These are phyloP conservation scores for Alternaria conjuncta DNA, from an alignment of 2,329 filamentous ascomycete genomes.

Conservation along the genomic window DNA sequence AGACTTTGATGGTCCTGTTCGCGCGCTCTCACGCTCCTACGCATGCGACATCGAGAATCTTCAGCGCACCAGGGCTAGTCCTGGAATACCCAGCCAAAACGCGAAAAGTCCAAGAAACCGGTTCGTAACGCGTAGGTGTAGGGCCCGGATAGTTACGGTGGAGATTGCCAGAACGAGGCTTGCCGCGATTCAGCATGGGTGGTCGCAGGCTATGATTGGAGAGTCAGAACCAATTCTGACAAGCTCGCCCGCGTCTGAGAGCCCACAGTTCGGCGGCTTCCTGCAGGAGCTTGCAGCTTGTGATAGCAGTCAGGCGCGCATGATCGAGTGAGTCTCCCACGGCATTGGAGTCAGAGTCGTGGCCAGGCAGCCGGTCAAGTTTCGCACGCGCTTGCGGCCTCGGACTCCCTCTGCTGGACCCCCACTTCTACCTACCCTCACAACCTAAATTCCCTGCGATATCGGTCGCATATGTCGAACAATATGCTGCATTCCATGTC, in stretches of 20 bases:
- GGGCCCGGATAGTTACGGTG: slow-evolving; percentile 1
- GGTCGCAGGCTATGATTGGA: slow-evolving; percentile 12
- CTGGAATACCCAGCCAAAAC: background rate
- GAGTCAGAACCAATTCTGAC: slow-evolving; percentile 1
- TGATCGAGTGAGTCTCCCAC: background rate
- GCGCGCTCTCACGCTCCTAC: background rate
- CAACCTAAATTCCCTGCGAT: slow-evolving; percentile 20
- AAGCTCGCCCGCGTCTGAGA: slow-evolving; percentile 8
- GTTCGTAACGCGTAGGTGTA: background rate
- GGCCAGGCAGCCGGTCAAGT: slow-evolving; percentile 8
- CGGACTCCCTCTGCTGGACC: slow-evolving; percentile 13
- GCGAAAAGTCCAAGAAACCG: background rate
- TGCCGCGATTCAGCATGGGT: slow-evolving; percentile 5
- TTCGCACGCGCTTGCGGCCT: slow-evolving; percentile 12
- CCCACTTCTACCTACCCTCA: slow-evolving; percentile 17
- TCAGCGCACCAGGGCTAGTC: background rate
- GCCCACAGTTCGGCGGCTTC: slow-evolving; percentile 17
- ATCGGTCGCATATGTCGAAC: slow-evolving; percentile 22
- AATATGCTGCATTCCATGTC: slow-evolving; percentile 33
- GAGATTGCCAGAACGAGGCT: slow-evolving; percentile 9
- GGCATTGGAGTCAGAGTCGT: slow-evolving; percentile 8
- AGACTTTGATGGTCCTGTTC: background rate
- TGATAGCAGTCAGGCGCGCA: slow-evolving; percentile 12
- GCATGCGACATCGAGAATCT: background rate
- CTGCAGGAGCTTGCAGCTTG: slow-evolving; percentile 23